These are phyloP conservation scores for Setomelanomma holmii DNA, from an alignment of 2,329 filamentous ascomycete genomes.

Conservation along the genomic window DNA sequence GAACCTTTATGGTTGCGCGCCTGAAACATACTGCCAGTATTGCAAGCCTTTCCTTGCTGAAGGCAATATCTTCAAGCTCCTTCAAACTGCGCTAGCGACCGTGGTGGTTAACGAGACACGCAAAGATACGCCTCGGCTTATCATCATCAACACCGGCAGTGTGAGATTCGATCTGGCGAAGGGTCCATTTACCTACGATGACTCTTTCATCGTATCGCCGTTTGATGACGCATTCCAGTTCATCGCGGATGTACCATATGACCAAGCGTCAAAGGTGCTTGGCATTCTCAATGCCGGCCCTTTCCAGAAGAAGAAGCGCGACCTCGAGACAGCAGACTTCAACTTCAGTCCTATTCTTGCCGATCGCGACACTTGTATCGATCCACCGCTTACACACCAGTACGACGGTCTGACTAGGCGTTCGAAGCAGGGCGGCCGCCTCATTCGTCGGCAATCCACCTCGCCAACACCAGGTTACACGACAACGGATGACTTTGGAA, in stretches of 20 bases:
- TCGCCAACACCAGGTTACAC: conserved; percentile 59
- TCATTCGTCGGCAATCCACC: conserved; percentile 59
- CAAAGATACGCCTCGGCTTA: conserved; percentile 60
- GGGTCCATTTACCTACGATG: conserved; percentile 66
- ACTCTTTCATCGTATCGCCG: conserved; percentile 63
- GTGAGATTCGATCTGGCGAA: conserved; percentile 69
- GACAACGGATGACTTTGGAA: conserved; percentile 65
- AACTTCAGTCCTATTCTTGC: conserved; percentile 47
- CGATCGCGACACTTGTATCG: conserved; percentile 56
- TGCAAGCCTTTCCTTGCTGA: conserved; percentile 62
- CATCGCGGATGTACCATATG: conserved; percentile 61
- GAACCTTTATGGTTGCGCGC: conserved; percentile 65
- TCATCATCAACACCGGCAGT: conserved; percentile 67
- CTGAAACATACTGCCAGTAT: conserved; percentile 64
- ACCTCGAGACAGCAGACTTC: conserved; percentile 41
- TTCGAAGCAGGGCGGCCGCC: conserved; percentile 46
- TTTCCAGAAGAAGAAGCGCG: conserved; percentile 45
- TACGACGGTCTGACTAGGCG: conserved; percentile 32
- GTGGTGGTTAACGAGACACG: conserved; percentile 62
- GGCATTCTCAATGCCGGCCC: conserved; percentile 55
- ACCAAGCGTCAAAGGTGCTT: conserved; percentile 51
- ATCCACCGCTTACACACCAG: conserved; percentile 51
- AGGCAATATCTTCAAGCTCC: conserved; percentile 63
- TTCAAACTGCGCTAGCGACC: conserved; percentile 59
- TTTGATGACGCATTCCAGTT: conserved; percentile 63